Evolutionary conservation across 306 rosid species (phyloP).

Genomic region (Pueraria montana): DNA sequence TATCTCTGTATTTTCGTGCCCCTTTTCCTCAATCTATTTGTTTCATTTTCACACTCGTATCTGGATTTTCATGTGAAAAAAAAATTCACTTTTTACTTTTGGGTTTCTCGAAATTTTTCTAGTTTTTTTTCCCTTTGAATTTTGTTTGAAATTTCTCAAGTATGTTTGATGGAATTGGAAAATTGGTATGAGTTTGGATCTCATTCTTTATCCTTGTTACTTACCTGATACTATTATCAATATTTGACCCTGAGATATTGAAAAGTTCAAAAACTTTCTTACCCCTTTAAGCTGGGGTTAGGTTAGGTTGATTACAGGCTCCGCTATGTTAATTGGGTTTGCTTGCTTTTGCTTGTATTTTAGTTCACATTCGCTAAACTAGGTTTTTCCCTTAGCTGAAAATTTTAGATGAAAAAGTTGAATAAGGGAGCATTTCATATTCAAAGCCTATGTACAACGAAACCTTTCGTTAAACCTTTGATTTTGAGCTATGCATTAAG

Average conservation of each 20-base stretch:
- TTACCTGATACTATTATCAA: not conserved
- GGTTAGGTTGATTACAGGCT: not conserved
- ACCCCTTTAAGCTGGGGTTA: conserved; percentile 10
- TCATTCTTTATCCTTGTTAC: not conserved
- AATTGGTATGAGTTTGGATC: conserved; percentile 3
- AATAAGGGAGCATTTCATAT: not conserved
- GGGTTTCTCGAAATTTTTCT: not conserved
- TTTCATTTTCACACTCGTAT: not conserved
- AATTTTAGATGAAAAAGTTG: not conserved
- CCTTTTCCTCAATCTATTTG: not conserved
- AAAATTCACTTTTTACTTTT: not conserved
- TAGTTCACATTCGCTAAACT: not conserved
- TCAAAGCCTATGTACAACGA: not conserved
- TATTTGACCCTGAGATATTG: conserved; percentile 28
- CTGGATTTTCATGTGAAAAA: not conserved
- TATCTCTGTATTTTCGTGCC: not conserved
- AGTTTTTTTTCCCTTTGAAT: not conserved
- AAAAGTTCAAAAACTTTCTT: not conserved
- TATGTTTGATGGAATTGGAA: conserved; percentile 4
- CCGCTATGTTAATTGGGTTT: not conserved
- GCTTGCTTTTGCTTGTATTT: conserved; percentile 23
- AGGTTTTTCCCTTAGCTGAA: conserved; percentile 21
- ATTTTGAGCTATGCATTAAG: not conserved
- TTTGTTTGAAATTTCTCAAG: not conserved
- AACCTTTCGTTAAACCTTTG: not conserved